Base-by-base conservation (phyloP, 2,329 filamentous ascomycete species). In the Metarhizium robertsii region DNA sequence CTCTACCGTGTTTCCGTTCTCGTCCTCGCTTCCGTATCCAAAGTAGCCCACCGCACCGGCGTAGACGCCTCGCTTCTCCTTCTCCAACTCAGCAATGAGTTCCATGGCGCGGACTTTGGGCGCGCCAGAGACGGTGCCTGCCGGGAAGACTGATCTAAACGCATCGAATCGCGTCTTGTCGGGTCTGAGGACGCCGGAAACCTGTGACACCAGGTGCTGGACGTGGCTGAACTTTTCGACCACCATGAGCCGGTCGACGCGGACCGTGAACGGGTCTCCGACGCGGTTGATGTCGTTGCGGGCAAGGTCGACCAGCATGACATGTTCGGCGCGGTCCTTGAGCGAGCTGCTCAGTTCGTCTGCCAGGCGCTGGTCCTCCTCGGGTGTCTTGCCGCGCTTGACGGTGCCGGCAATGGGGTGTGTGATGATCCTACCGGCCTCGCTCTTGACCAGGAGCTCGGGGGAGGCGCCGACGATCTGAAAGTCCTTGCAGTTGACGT, bases 51-150 rank as follows among this genome's bases (percentile, higher is more conserved):
- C 92, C 0, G 94, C 94, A 32, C 94, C 94, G 8, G 94, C 94
- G 67, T 99, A 99, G 43, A 97, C 84, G 45, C 94, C 92, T 54
- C 94, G 81, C 78, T 96, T 96, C 79, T 99, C 94, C 61, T 81
- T 77, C 74, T 99, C 94, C 50, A 97, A 75, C 74, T 97, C 92
- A 50, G 89, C 91, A 65, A 99, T 99, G 59, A 99, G 78, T 73
- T 96, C 89, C 94, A 99, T 99, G 2, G 94, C 94, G 59, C 86
- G 84, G 55, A 99, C 91, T 75, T 99, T 99, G 56, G 94, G 94
- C 4, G 94, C 92, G 4, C 94, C 94, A 18, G 88, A 94, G 34
- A 97, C 92, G 0, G 94, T 99, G 55, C 94, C 94, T 4, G 94
- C 94, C 0, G 94, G 94, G 76, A 99, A 99, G 65, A 99, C 96